Evolutionary conservation across 1,284 basidiomycete species (phyloP).

Genomic region (Austroboletus olivaceoglutinosus): DNA sequence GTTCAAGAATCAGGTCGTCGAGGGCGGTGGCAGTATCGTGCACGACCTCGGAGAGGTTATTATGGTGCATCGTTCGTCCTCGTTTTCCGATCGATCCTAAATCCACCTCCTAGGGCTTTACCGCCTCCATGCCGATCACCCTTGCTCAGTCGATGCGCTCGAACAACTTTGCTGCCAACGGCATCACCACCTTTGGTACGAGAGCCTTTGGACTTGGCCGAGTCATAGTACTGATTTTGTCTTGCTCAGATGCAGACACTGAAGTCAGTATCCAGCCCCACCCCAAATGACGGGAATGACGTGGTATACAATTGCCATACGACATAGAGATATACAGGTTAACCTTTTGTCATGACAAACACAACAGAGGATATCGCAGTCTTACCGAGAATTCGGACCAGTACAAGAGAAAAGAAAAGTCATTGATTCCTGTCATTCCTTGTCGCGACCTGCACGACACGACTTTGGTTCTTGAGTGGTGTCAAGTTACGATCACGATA

Average conservation of each 20-base stretch:
- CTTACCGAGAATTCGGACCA: too few species aligned
- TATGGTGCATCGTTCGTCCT: neutral
- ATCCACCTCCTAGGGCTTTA: conserved; percentile 11
- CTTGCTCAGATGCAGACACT: conserved; percentile 13
- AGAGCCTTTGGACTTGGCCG: neutral
- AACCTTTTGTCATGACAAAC: neutral
- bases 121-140: conserved; percentile 11
- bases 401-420: neutral
- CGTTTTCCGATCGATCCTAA: neutral
- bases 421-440: neutral
- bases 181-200: conserved; percentile 18
- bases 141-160: neutral
- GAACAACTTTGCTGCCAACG: neutral
- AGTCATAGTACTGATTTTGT: conserved; percentile 6
- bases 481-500: conserved; percentile 79
- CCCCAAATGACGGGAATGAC: neutral
- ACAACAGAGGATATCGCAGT: too few species aligned
- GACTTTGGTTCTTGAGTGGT: neutral
- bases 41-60: conserved; percentile 8
- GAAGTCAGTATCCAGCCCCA: neutral
- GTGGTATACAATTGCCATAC: neutral
- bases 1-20: conserved; percentile 10
- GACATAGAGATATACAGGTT: neutral
- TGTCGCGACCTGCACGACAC: neutral
- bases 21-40: conserved; percentile 10